Evolutionary conservation across 768 basidiomycete species (phyloP).

Genomic region (Agaricus subrufescens): DNA sequence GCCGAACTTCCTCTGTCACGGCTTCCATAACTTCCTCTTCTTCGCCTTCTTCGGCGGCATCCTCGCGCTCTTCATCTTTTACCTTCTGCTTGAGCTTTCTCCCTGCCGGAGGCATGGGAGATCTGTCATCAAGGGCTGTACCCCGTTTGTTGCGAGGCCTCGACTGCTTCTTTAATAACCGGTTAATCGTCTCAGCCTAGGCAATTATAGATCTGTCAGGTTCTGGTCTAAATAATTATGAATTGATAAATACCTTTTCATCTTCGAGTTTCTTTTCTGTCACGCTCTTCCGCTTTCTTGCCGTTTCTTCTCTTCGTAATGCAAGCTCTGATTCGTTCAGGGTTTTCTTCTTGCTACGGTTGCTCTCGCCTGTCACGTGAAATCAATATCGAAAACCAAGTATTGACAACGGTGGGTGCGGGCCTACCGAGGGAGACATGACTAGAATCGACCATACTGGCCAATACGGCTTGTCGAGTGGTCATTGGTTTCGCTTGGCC

Average conservation of each 20-base stretch:
- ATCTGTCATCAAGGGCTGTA: slow-evolving; percentile 46
- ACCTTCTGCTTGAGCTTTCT: slow-evolving; percentile 34
- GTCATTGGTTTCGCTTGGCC: slow-evolving; percentile 35
- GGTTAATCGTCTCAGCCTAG: slow-evolving; percentile 85
- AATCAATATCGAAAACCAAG: not conserved
- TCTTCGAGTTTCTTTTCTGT: slow-evolving; percentile 83
- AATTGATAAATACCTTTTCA: slow-evolving; percentile 54
- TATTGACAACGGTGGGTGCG: not conserved
- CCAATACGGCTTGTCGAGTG: slow-evolving; percentile 66
- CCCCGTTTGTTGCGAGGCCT: slow-evolving; percentile 59
- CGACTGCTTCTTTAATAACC: slow-evolving; percentile 81
- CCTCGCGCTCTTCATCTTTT: slow-evolving; percentile 33
- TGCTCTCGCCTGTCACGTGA: slow-evolving; percentile 18
- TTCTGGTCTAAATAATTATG: not conserved
- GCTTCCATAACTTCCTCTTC: slow-evolving; percentile 27
- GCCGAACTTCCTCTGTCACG: slow-evolving; percentile 22
- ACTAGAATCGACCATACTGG: slow-evolving; percentile 61
- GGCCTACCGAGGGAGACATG: slow-evolving; percentile 60
- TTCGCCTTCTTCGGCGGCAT: slow-evolving; percentile 28
- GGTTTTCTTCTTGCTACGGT: slow-evolving; percentile 54
- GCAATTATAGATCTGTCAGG: not conserved
- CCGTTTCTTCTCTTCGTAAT: slow-evolving; percentile 72
- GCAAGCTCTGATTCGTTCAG: slow-evolving; percentile 72
- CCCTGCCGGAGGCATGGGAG: slow-evolving; percentile 23
- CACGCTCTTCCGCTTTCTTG: slow-evolving; percentile 75